phyloP scores from a whole-genome alignment of 1,139 yeast species.

The Scheffersomyces parashehatae region DNA sequence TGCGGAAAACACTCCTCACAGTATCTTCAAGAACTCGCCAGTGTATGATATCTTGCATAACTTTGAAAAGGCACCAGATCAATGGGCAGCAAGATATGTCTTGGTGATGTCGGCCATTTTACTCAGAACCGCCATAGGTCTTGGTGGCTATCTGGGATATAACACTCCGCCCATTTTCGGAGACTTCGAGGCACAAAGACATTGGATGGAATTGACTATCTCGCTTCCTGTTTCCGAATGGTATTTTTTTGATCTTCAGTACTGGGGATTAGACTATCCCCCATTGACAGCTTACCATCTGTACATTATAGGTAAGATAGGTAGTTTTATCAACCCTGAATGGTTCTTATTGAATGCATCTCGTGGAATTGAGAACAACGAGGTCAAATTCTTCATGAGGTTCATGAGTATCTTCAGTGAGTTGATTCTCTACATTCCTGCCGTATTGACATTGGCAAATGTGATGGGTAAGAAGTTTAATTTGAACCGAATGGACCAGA shows the following conservation, averaged over 20 bases:
- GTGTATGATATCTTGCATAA: slow-evolving; percentile 40
- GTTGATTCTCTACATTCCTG: slow-evolving; percentile 73
- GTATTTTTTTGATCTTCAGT: slow-evolving; percentile 86
- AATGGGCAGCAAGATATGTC: slow-evolving; percentile 86
- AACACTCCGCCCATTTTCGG: slow-evolving; percentile 79
- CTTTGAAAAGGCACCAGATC: slow-evolving; percentile 66
- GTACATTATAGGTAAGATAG: slow-evolving; percentile 74
- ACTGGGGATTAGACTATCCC: slow-evolving; percentile 98
- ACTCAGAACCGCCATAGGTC: slow-evolving; percentile 80
- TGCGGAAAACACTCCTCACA: background rate
- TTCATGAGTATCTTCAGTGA: slow-evolving; percentile 77
- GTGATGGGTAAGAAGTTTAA: slow-evolving; percentile 62
- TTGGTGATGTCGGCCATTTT: slow-evolving; percentile 74
- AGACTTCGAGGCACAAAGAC: slow-evolving; percentile 97
- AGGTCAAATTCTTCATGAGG: slow-evolving; percentile 81
- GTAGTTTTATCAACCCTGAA: slow-evolving; percentile 54
- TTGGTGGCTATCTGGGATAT: slow-evolving; percentile 83
- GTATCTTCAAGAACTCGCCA: slow-evolving; percentile 30
- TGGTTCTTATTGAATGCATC: slow-evolving; percentile 81
- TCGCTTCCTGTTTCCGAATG: slow-evolving; percentile 73
- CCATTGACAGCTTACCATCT: slow-evolving; percentile 96
- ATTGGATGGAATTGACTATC: slow-evolving; percentile 92
- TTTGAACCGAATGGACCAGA: slow-evolving; percentile 70
- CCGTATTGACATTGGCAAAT: slow-evolving; percentile 65
- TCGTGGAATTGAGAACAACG: slow-evolving; percentile 70